Percentiles rank a stretch among this genome's conserved stretches.
These are phyloP conservation scores for Lippia alba DNA, from an alignment of 305 asterid genomes.

Conservation along the genomic window DNA sequence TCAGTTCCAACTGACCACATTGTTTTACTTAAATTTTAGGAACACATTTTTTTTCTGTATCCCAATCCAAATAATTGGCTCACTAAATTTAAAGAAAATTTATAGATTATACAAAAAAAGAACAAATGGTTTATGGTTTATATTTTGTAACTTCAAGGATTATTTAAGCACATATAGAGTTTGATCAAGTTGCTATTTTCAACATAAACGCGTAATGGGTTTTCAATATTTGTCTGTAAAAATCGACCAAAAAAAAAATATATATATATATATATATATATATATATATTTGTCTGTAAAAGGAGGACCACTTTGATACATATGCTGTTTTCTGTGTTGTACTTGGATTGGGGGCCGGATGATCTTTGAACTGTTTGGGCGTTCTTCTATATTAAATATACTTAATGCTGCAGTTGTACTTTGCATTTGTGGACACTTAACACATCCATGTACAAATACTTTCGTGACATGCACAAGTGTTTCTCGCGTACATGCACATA, in stretches of 20 bases:
- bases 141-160: background rate
- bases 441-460: background rate
- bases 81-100: background rate
- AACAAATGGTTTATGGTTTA: background rate
- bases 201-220: background rate
- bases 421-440: background rate
- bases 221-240: constrained; percentile 8
- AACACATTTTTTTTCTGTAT: background rate
- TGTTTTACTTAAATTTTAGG: too few relatives aligned
- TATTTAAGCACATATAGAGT: background rate
- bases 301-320: background rate
- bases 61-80: background rate
- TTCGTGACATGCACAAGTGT: background rate
- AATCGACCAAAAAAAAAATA: too few relatives aligned
- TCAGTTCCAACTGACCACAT: too few relatives aligned
- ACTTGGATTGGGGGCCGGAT: constrained; percentile 1
- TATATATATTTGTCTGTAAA: too few relatives aligned
- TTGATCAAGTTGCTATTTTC: background rate
- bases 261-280: too few relatives aligned
- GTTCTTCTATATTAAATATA: constrained; percentile 13
- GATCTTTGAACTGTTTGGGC: background rate
- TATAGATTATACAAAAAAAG: background rate
- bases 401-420: constrained; percentile 16
- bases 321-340: background rate
- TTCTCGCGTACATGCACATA: background rate